phyloP scores from a whole-genome alignment of 108 stramenopile genomes.

The Schizochytrium sp. region DNA sequence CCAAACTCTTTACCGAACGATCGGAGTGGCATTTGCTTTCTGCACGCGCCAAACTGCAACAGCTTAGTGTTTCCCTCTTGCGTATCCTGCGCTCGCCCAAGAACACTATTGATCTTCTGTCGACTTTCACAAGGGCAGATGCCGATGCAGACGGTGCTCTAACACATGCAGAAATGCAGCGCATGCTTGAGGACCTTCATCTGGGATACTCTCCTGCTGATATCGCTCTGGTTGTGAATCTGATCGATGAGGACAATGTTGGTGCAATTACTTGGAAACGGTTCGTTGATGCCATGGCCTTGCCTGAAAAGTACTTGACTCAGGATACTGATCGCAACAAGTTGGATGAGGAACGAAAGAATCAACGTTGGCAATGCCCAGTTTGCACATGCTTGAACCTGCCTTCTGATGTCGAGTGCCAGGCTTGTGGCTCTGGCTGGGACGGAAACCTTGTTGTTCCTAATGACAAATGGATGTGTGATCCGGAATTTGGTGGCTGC shows the following conservation, averaged over 20 bases:
- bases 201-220: conserved; percentile 55
- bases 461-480: conserved; percentile 60
- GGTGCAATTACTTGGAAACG: background rate
- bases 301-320: background rate
- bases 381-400: conserved; percentile 32
- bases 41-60: conserved; percentile 42
- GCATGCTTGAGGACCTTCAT: conserved; percentile 26
- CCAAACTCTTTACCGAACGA: conserved; percentile 46
- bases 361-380: conserved; percentile 40
- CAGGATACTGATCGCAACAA: background rate
- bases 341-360: conserved; percentile 22
- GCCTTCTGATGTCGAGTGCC: background rate
- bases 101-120: background rate
- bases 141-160: conserved; percentile 24
- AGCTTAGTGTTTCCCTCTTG: conserved; percentile 5
- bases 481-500: conserved; percentile 54
- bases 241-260: background rate
- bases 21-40: conserved; percentile 52
- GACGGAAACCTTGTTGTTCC: conserved; percentile 30
- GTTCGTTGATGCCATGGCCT: background rate
- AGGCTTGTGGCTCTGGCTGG: conserved; percentile 32
- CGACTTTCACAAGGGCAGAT: conserved; percentile 33
- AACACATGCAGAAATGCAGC: conserved; percentile 36
- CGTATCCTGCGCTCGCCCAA: conserved; percentile 58
- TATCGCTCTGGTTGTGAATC: conserved; percentile 35